Evolutionary conservation across 805 yeast species (phyloP), one percentile per base, ranked within the genome.

Genomic region (Martiniozyma abietophila): DNA sequence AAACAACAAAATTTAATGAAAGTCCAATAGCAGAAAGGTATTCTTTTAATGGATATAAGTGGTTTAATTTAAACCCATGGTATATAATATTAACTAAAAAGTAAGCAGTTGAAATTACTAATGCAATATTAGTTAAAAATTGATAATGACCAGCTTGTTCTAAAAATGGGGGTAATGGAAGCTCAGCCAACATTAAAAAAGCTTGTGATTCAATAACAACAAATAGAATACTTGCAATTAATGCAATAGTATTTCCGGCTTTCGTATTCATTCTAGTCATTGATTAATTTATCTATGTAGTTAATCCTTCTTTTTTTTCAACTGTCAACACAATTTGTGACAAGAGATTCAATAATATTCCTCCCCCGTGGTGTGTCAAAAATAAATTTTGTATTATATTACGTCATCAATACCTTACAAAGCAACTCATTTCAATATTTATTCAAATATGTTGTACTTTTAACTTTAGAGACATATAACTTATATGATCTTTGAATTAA

Each of bases 101-200:
- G 40, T 67, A 65, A 28, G 65, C 37, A 8, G 73, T 43, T 2
- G 81, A 67, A 12, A 67, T 48, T 2, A 56, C 47, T 21, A 78
- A 62, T 7, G 80, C 69, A n/a, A 79, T 47, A 49, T 78, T 80
- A 4, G 92, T 81, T 32, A 80, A 60, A 50, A 81, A 81, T 49
- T 81, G 89, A 56, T 67, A 68, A 38, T 72, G 80, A 2, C 89
- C 89, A 1, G 76, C 89, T 16, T 57, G 53, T 2, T 48, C 59
- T 18, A 80, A 53, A 24, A 55, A 59, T 1, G 55, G 59, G 1
- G 86, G 85, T 18, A 80, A 54, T 10, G 48, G 51, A 6, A 56
- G 25, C 26, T 20, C 21, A 27, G 41, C 21, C 8, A 54, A 34
- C 2, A 21, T 29, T 8, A 27, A 1, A n/a, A 52, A 35, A 1